These are phyloP conservation scores for Fonsecaea monophora DNA, from an alignment of 2,329 filamentous ascomycete species.

Conservation along the genomic window DNA sequence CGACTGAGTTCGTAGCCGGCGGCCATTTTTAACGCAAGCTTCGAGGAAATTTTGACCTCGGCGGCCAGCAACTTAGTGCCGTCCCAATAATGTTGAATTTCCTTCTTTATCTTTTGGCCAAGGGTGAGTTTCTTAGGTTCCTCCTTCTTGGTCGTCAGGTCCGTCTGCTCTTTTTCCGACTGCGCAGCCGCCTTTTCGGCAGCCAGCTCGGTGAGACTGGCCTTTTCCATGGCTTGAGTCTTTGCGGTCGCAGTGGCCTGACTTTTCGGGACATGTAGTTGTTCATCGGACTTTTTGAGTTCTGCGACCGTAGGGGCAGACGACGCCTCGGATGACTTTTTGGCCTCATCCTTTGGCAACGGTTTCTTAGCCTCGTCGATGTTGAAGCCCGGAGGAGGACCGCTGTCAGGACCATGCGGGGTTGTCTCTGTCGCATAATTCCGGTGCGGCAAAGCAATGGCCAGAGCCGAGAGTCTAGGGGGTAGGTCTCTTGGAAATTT, in stretches of 20 bases:
- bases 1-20: constrained; percentile 95
- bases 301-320: constrained; percentile 36
- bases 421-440: constrained; percentile 65
- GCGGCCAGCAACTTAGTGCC: constrained; percentile 92
- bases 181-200: constrained; percentile 60
- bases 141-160: constrained; percentile 68
- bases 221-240: constrained; percentile 55
- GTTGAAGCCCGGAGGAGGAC: constrained; percentile 88
- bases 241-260: constrained; percentile 54
- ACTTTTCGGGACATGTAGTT: constrained; percentile 48
- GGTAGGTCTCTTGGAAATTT: constrained; percentile 33
- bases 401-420: constrained; percentile 58
- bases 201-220: constrained; percentile 67
- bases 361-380: constrained; percentile 88
- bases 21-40: constrained; percentile 93
- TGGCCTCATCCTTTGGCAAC: constrained; percentile 63
- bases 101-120: constrained; percentile 93
- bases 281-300: constrained; percentile 40
- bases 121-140: constrained; percentile 86
- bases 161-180: constrained; percentile 51
- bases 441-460: constrained; percentile 62
- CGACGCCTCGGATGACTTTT: constrained; percentile 39
- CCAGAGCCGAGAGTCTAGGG: constrained; percentile 61
- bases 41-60: constrained; percentile 91
- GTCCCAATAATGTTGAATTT: constrained; percentile 95